Evolutionary conservation across 805 yeast species (phyloP).

Genomic region (Yamadazyma laniorum): DNA sequence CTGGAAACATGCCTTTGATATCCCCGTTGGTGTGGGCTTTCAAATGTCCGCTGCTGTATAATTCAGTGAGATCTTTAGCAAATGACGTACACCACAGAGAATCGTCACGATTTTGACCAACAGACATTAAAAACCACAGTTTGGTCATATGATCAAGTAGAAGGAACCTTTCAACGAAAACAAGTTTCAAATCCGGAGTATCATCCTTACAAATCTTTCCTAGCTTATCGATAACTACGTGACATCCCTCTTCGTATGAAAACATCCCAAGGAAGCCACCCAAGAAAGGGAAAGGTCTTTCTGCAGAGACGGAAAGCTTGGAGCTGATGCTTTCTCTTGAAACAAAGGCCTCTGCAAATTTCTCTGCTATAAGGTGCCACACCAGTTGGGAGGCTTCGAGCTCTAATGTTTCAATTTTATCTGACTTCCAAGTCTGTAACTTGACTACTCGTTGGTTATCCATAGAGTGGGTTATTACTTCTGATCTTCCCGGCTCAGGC

Average conservation of each 20-base stretch:
- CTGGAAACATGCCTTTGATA: slow-evolving; percentile 23
- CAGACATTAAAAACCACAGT: slow-evolving; percentile 52
- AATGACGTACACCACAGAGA: slow-evolving; percentile 32
- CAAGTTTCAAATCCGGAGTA: slow-evolving; percentile 74
- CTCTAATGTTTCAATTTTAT: slow-evolving; percentile 6
- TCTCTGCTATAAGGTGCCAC: slow-evolving; percentile 53
- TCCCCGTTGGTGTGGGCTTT: slow-evolving; percentile 5
- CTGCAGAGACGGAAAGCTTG: slow-evolving; percentile 15
- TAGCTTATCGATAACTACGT: slow-evolving; percentile 31
- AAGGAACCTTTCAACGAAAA: slow-evolving; percentile 65
- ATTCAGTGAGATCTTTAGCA: slow-evolving; percentile 10
- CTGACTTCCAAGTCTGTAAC: slow-evolving; percentile 27
- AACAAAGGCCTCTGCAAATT: slow-evolving; percentile 41
- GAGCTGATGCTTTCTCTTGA: slow-evolving; percentile 27
- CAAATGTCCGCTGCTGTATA: slow-evolving; percentile 8
- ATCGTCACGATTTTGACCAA: slow-evolving; percentile 37
- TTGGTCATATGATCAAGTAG: slow-evolving; percentile 48
- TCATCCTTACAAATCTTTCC: slow-evolving; percentile 29
- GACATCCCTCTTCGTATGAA: slow-evolving; percentile 84
- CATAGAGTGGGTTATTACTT: slow-evolving; percentile 61
- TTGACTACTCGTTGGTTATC: slow-evolving; percentile 30
- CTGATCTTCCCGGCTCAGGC: slow-evolving; percentile 45
- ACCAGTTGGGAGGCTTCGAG: slow-evolving; percentile 20
- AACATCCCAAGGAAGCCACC: slow-evolving; percentile 92
- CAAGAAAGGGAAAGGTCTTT: slow-evolving; percentile 61